Evolutionary conservation across 2,329 filamentous ascomycete genomes (phyloP).

Genomic region (Bimuria novae-zelandiae): DNA sequence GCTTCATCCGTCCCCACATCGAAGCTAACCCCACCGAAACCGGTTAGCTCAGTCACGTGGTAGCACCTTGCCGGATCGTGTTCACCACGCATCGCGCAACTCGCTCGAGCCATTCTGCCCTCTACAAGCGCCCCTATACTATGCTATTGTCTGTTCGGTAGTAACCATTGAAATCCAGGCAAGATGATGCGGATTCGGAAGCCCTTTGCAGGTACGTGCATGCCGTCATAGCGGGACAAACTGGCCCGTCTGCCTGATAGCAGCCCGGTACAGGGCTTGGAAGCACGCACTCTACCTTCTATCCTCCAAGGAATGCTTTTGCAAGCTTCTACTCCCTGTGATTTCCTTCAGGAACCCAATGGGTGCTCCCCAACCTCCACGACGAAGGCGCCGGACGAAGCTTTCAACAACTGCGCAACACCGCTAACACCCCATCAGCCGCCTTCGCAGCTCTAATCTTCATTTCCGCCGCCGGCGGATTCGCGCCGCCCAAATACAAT

Average conservation of each 20-base stretch:
- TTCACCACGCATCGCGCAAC: not conserved
- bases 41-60: not conserved
- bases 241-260: conserved; percentile 16
- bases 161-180: not conserved
- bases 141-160: not conserved
- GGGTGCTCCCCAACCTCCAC: not conserved
- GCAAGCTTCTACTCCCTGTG: too few species aligned
- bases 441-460: conserved; percentile 63
- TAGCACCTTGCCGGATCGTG: not conserved
- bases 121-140: not conserved
- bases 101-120: not conserved
- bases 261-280: not conserved
- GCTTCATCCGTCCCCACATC: not conserved
- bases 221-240: conserved; percentile 17
- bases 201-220: conserved; percentile 78
- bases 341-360: too few species aligned
- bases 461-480: conserved; percentile 72
- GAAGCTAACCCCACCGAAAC: not conserved
- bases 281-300: too few species aligned
- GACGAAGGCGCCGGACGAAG: not conserved
- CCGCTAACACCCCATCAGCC: conserved; percentile 32
- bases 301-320: too few species aligned
- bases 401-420: not conserved
- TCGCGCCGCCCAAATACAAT: conserved; percentile 59
- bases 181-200: conserved; percentile 78